Evolutionary conservation across 2,329 filamentous ascomycete species (phyloP), one percentile per base, ranked within the genome.

Genomic region (Metarhizium anisopliae): DNA sequence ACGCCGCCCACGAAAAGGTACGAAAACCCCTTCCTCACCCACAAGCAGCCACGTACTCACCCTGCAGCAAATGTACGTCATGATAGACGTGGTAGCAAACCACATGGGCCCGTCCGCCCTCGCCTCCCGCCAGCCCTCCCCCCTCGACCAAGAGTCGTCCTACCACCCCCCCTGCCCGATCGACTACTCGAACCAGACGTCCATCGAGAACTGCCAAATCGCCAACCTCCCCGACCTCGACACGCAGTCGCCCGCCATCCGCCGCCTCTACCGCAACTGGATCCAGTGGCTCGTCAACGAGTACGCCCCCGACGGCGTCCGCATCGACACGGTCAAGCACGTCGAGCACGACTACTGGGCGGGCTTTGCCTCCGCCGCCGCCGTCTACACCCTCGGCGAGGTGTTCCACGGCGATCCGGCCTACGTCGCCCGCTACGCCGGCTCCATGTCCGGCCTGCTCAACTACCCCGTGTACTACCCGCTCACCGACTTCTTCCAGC

Each of bases 271-370:
- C 65, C 72, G 81, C 54, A 67, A 71, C n/a, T 89, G 85, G 86
- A 74, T 88, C 61, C 66, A 65, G 18, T 70, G 71, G 47, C 71
- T 87, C 0, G 78, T 87, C 2, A 65, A 73, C 2, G 80, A 83
- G 59, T 88, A 86, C 63, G 74, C 72, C 18, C 83, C 86, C 71
- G 82, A 83, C 63, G 81, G 82, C 2, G 70, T 84, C 11, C 79
- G 82, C 38, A 78, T 85, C 60, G 82, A 85, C 59, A 83, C 80
- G 0, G 81, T 81, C 59, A 84, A 82, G 67, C 81, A 85, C 64
- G 80, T 85, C 14, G 75, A 83, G 59, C 77, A 77, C 58, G 73
- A 72, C 11, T 87, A 84, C 67, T 84, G 82, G 72, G 69, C 79
- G 0, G 67, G 63, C 0, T 86, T 85, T 60, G 69, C 75, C 25